Conservation (phyloP, 164 flowering plant genomes). For the Umbellularia californica region DNA sequence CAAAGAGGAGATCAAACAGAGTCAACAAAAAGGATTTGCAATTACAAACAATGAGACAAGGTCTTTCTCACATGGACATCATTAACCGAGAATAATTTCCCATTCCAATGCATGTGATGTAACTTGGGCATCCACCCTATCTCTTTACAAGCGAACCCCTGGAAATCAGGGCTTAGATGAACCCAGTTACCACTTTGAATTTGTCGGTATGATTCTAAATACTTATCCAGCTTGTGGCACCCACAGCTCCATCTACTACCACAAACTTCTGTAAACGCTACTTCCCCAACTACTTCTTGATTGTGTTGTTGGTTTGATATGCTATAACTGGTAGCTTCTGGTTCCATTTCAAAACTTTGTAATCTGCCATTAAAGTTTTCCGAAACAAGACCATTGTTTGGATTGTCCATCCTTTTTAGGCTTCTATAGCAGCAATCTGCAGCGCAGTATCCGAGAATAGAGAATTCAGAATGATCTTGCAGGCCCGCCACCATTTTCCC, state of each 20-base stretch:
- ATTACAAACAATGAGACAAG: slow-evolving; percentile 12
- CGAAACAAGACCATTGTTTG: not conserved
- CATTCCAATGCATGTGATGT: slow-evolving; percentile 65
- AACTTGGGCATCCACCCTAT: slow-evolving; percentile 51
- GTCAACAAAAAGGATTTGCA: not conserved
- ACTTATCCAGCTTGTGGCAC: slow-evolving; percentile 28
- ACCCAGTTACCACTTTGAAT: slow-evolving; percentile 38
- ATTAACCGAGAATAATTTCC: slow-evolving; percentile 31
- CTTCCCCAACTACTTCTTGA: slow-evolving; percentile 9
- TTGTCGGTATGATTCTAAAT: slow-evolving; percentile 23
- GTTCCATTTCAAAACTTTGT: slow-evolving; percentile 15
- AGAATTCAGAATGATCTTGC: slow-evolving; percentile 52
- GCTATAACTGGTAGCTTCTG: slow-evolving; percentile 14
- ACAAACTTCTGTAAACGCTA: not conserved
- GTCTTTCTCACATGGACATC: slow-evolving; percentile 84
- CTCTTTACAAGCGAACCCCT: slow-evolving; percentile 14
- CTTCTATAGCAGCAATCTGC: slow-evolving; percentile 11
- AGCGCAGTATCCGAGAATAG: slow-evolving; percentile 46
- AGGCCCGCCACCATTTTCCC: slow-evolving; percentile 45
- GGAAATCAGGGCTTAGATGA: slow-evolving; percentile 34
- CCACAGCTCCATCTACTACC: slow-evolving; percentile 30
- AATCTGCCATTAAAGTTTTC: slow-evolving; percentile 14
- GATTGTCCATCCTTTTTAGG: not conserved
- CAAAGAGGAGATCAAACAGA: slow-evolving; percentile 5
- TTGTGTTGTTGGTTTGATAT: slow-evolving; percentile 2